Evolutionary conservation across 2,329 filamentous ascomycete genomes (phyloP), one percentile per base, ranked within the genome.

Genomic region (Sclerotinia subarctica): DNA sequence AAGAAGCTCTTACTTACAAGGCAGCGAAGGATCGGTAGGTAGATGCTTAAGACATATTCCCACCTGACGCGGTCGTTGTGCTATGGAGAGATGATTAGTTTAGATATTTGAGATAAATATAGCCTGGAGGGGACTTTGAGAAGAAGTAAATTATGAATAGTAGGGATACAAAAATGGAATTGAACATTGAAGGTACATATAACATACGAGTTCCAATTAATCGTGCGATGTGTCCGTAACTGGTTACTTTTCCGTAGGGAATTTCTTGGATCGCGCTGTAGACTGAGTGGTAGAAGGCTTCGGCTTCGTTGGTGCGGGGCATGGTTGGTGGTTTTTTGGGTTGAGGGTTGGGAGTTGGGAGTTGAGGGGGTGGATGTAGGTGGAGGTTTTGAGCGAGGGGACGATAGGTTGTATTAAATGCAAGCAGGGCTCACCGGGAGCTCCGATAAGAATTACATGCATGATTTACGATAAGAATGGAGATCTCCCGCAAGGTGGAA

Each of bases 1-100:
- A 42, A 42, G 13, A 42, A 42, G 38, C 11, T 42, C 13, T 17
- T 42, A 11, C 38, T 42, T 42, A 42, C 38, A 42, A 2, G 4
- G 38, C 13, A 42, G 38, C 10, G 38, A 42, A 5, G 38, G 38
- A 42, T 42, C 82, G 17, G 74, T 70, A 1, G 93, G 86, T 17
- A 98, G 87, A 77, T 97, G 90, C 78, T 97, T 97, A 35, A 98
- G 85, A 78, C 91, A 96, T 58, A 95, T 84, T 65, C 94, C 94
- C 8, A 98, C 94, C 80, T 98, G 94, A 68, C 94, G 87, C 1
- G 90, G 88, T 2, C 90, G 83, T 76, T 92, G 85, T 3, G 90
- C 89, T 92, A 42, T 5, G 19, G 21, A 44, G 29, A n/a, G 11
- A 15, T 1, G 44, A 13, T 17, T 26, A 13, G 49, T 17, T 26